phyloP scores from a whole-genome alignment of 2,329 filamentous ascomycete species.

The Mariannaea elegans region DNA sequence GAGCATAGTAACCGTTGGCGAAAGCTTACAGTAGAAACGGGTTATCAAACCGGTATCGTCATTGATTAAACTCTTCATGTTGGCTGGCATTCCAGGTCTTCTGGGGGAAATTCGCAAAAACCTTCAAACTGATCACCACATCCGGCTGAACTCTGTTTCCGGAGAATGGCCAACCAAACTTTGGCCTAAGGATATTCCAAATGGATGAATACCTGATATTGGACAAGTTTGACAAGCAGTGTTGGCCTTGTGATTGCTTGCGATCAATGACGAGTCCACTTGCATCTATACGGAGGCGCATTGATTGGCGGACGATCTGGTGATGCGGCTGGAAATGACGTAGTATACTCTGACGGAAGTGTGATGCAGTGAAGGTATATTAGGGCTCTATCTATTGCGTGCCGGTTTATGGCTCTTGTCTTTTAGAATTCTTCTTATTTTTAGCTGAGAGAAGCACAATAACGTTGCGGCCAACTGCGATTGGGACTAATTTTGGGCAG shows the following conservation, averaged over 20 bases:
- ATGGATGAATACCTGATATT: conserved; percentile 10
- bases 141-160: background rate
- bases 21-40: background rate
- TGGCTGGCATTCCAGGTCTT: too few relatives aligned
- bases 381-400: background rate
- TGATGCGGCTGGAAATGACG: conserved; percentile 35
- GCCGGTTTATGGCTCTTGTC: background rate
- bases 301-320: conserved; percentile 28
- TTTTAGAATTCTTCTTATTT: background rate
- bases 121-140: background rate
- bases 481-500: background rate
- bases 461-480: background rate
- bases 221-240: conserved; percentile 17
- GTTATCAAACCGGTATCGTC: conserved; percentile 6
- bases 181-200: background rate
- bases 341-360: conserved; percentile 34
- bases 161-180: background rate
- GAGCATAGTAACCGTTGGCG: too few relatives aligned
- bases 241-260: conserved; percentile 31
- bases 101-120: too few relatives aligned
- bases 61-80: conserved; percentile 9
- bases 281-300: background rate
- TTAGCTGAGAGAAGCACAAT: background rate
- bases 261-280: conserved; percentile 26
- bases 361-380: conserved; percentile 12